Base-by-base conservation (phyloP, 768 basidiomycete species). In the Grammothele lineata region DNA sequence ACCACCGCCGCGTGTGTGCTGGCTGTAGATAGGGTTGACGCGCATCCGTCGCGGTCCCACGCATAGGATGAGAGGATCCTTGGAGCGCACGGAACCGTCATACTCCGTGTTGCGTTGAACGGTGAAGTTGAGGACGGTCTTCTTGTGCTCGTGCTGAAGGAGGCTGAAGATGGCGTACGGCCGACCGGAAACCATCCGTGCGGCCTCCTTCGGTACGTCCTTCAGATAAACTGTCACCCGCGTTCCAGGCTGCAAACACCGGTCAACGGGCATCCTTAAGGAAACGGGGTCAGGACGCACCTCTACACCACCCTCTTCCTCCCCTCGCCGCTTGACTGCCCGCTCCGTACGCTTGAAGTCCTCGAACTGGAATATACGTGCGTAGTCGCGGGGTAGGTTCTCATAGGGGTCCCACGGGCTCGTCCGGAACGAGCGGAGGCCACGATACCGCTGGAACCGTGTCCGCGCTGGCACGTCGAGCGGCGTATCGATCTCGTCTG, bases 361-460 rank as follows among this genome's bases (percentile, higher is more conserved):
- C 66, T 97, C 93, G 59, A 98, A 96, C 63, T 93, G 90, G 69
- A 98, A 99, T 57, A 97, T 95, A 34, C 87, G 78, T 2, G 87
- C 92, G 59, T 98, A 98, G 62, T 99, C 93, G 40, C 85, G 69
- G 11, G 95, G 95, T 10, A 99, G 73, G 59, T 94, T 94, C 67
- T 99, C 95, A 57, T 87, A 97, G 7, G 95, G 85, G 63, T 98
- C 96, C 96, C 95, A 99, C 30, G 90, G 91, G 62, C 90, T 93
- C 5, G 95, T 98, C 30, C 95, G 73, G 75, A 99, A 90, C 12
- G 89, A 92, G 38, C 83, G 82, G 68, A 99, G 65, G 7, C 95
- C 95, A 48, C 95, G 83, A 64, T 83, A 99, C 39, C 94, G 79
- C 58, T 92, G 90, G 70, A 98, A 98, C 10, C 96, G 81, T 9